phyloP scores from a whole-genome alignment of 257 asterid species.

The Ajuga chamaepitys region DNA sequence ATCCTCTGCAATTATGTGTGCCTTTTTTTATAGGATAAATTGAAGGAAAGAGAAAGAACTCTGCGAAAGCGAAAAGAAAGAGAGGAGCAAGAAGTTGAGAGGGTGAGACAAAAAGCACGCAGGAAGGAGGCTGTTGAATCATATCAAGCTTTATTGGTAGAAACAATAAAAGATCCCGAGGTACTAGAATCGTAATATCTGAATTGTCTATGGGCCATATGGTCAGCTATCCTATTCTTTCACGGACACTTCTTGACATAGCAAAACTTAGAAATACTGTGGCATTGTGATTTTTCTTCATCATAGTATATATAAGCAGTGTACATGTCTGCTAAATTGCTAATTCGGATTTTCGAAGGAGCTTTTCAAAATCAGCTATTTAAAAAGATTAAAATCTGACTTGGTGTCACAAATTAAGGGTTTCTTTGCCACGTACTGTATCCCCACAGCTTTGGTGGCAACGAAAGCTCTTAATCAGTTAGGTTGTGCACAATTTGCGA shows the following conservation, averaged over 20 bases:
- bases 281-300: background rate
- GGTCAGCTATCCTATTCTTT: no score
- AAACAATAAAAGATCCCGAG: slow-evolving; percentile 93
- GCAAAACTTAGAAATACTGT: background rate
- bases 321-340: no score
- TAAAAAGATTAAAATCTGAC: no score
- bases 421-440: no score
- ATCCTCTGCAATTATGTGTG: background rate
- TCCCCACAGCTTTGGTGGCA: no score
- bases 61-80: slow-evolving; percentile 91
- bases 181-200: slow-evolving; percentile 27
- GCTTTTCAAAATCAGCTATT: no score
- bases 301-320: background rate
- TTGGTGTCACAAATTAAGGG: no score
- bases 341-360: no score
- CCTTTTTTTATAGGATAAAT: slow-evolving; percentile 52
- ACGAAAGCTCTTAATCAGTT: no score
- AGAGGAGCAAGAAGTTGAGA: slow-evolving; percentile 98
- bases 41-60: slow-evolving; percentile 89
- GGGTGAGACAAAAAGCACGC: slow-evolving; percentile 88
- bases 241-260: background rate
- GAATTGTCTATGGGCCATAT: background rate
- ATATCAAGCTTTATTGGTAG: slow-evolving; percentile 88
- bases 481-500: no score
- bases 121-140: slow-evolving; percentile 93